Base-by-base conservation (phyloP, 148 eudicot genomes). In the Rhododendron griersonianum region DNA sequence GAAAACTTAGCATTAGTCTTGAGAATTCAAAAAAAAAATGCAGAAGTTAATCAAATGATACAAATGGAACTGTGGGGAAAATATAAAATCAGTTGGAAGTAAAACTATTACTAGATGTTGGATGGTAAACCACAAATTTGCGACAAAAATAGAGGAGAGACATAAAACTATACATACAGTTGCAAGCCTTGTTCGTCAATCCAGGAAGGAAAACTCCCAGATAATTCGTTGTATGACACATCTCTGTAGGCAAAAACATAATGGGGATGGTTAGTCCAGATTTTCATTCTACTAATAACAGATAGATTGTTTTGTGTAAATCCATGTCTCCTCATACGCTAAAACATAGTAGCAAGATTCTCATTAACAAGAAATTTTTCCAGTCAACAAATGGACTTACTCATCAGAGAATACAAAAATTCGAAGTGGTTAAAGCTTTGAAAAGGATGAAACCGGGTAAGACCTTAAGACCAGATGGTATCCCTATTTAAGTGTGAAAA, bases 131-230 rank as follows among this genome's bases (percentile, higher is more conserved):
- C 55, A 65, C 80, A 82, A 63, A 61, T 74, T 33, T 25, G 19
- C 8, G 1, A 69, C 35, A 63, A 11, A 35, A 4, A 74, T 11
- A 37, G 19, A 37, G 45, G 37, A 80, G 14, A 67, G 16, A 44
- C 11, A 23, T 0, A 41, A 61, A 0, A 19, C 78, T 47, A 57
- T 53, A 89, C 96, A 33, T 92, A 96, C 98, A 94, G 85, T 90
- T 96, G 95, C 45, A 92, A 84, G 85, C 88, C 89, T 84, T 51
- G 78, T 41, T 87, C 82, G 81, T 67, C 86, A 90, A 89, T 83
- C 98, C 99, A 96, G 82, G 96, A 91, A 53, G 99, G 99, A 51
- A 96, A 85, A 86, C 86, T 92, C 81, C 98, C 98, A 25, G 97
- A 95, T 87, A 96, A 84, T 53, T 86, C 91, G 83, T 96, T 96